These are phyloP conservation scores for Colletotrichum spinosum DNA, from an alignment of 2,329 filamentous ascomycete genomes.

Conservation along the genomic window DNA sequence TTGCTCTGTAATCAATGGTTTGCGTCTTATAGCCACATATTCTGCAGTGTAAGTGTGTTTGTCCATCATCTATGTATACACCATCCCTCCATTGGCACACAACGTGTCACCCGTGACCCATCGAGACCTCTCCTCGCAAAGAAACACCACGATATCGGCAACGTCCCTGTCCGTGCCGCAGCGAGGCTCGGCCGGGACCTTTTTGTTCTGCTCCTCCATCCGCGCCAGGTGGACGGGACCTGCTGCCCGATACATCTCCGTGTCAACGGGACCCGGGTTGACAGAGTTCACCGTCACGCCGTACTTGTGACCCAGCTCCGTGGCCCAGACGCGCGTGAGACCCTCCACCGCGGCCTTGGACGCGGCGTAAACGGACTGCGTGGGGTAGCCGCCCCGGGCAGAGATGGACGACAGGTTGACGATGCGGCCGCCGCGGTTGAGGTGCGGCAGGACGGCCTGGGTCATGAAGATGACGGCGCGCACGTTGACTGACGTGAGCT, in stretches of 20 bases:
- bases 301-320: constrained; percentile 46
- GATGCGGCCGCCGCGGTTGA: constrained; percentile 46
- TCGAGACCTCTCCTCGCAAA: constrained; percentile 24
- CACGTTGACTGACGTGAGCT: constrained; percentile 25
- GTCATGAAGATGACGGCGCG: constrained; percentile 46
- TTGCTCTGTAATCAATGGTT: no score
- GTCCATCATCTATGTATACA: constrained; percentile 8
- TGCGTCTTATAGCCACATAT: no score
- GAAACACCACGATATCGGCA: constrained; percentile 27
- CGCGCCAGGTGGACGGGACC: constrained; percentile 17
- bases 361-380: constrained; percentile 47
- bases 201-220: constrained; percentile 27
- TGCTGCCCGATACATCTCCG: constrained; percentile 32
- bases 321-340: constrained; percentile 45
- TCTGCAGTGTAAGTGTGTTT: no score
- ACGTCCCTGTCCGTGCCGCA: constrained; percentile 23
- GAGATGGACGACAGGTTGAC: constrained; percentile 48
- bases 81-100: constrained; percentile 28
- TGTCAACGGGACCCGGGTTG: constrained; percentile 46
- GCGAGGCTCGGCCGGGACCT: constrained; percentile 26
- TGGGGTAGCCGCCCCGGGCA: constrained; percentile 45
- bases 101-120: constrained; percentile 32
- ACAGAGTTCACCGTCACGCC: constrained; percentile 47
- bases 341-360: constrained; percentile 50
- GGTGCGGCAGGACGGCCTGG: constrained; percentile 44